Evolutionary conservation across 1,139 yeast genomes (phyloP).

Genomic region (Saccharomyces hybrid): DNA sequence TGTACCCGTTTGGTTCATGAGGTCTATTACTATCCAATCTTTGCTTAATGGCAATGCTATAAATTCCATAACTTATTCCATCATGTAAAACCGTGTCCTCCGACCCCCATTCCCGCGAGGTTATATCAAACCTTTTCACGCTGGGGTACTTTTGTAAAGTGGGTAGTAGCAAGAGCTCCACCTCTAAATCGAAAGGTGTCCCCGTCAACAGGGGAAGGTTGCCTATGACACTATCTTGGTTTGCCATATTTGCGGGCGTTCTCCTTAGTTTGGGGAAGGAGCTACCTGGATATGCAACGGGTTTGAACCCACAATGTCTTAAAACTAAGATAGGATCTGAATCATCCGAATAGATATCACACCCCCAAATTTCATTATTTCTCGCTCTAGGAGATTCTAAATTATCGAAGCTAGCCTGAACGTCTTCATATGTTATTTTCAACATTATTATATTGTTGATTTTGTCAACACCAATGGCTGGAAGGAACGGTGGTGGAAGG

Average conservation of each 20-base stretch:
- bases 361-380: constrained; percentile 78
- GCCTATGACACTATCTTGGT: constrained; percentile 28
- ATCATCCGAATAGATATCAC: constrained; percentile 88
- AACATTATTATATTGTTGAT: constrained; percentile 22
- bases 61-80: constrained; percentile 29
- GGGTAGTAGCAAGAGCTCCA: constrained; percentile 66
- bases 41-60: constrained; percentile 17
- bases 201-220: constrained; percentile 22
- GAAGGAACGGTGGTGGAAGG: constrained; percentile 26
- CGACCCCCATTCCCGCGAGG: constrained; percentile 62
- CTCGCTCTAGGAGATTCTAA: constrained; percentile 18
- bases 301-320: constrained; percentile 65
- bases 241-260: constrained; percentile 34
- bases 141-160: constrained; percentile 56
- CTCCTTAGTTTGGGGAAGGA: constrained; percentile 14
- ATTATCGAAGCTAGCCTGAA: constrained; percentile 28
- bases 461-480: constrained; percentile 15
- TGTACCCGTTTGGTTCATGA: constrained; percentile 3
- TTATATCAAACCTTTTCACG: constrained; percentile 55
- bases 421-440: constrained; percentile 18
- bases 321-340: constrained; percentile 73
- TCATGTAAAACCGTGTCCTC: constrained; percentile 21
- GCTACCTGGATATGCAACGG: constrained; percentile 30
- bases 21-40: constrained; percentile 4
- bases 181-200: constrained; percentile 48